Evolutionary conservation across 1,284 basidiomycete species (phyloP).

Genomic region (Quambalaria eucalypti): DNA sequence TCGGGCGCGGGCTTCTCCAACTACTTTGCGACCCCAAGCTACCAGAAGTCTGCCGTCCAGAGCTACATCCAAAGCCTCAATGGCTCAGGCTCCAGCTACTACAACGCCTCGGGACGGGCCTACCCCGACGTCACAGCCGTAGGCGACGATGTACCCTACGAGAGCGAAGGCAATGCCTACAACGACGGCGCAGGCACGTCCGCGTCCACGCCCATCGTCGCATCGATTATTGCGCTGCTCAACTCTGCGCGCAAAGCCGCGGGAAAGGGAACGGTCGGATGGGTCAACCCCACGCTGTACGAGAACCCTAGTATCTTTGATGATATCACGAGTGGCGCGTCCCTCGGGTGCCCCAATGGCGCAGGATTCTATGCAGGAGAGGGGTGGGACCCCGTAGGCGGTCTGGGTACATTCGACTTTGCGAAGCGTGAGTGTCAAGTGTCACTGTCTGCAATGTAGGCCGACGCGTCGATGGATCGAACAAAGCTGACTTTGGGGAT

Average conservation of each 20-base stretch:
- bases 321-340: constrained; percentile 55
- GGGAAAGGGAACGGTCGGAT: not conserved
- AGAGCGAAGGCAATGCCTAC: not conserved
- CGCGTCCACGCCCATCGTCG: constrained; percentile 4
- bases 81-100: constrained; percentile 53
- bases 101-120: constrained; percentile 56
- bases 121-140: constrained; percentile 65
- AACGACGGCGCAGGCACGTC: constrained; percentile 4
- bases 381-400: too few relatives aligned
- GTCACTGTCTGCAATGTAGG: too few relatives aligned
- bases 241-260: not conserved
- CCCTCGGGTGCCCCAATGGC: too few relatives aligned
- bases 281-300: not conserved
- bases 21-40: constrained; percentile 57
- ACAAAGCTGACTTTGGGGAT: too few relatives aligned
- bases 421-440: too few relatives aligned
- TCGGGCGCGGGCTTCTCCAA: constrained; percentile 64
- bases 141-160: constrained; percentile 47
- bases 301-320: constrained; percentile 50
- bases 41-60: constrained; percentile 56
- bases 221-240: not conserved
- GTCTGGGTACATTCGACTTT: too few relatives aligned
- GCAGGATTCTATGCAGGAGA: too few relatives aligned
- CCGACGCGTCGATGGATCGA: too few relatives aligned
- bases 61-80: constrained; percentile 55